Percentiles rank a stretch among this genome's conserved stretches.
These are phyloP conservation scores for Trametes hirsuta DNA, from an alignment of 1,284 basidiomycete species.

Conservation along the genomic window DNA sequence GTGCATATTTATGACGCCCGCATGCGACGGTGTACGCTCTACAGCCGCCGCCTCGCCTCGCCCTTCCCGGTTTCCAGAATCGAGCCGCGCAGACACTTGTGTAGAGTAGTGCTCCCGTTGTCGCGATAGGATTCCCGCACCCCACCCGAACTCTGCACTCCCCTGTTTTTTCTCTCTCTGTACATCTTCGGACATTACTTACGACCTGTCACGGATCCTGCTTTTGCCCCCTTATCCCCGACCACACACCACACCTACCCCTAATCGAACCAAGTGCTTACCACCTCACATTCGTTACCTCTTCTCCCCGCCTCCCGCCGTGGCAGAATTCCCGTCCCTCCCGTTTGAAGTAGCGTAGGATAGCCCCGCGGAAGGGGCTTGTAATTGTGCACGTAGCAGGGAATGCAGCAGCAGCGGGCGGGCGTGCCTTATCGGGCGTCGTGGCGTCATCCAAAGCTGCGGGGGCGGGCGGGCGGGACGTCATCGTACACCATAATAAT, in stretches of 20 bases:
- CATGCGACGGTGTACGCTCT: background rate
- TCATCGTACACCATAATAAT: too few relatives aligned
- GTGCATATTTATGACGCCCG: conserved; percentile 6
- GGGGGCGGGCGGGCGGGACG: too few relatives aligned
- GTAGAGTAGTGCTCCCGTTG: conserved; percentile 1
- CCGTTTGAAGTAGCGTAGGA: background rate
- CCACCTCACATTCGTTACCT: conserved; percentile 13
- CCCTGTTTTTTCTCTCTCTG: background rate
- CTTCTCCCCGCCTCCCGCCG: too few relatives aligned
- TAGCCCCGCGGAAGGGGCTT: background rate
- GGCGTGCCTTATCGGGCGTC: background rate
- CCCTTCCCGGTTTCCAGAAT: background rate
- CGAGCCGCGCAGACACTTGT: conserved; percentile 1
- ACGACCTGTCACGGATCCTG: conserved; percentile 17
- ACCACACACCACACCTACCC: background rate
- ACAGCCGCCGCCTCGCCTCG: background rate
- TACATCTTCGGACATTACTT: conserved; percentile 9
- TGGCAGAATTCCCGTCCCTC: background rate
- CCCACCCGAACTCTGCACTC: background rate
- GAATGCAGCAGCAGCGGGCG: background rate
- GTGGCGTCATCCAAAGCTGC: too few relatives aligned
- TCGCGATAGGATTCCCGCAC: background rate
- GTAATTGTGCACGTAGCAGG: background rate
- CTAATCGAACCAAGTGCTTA: conserved; percentile 17
- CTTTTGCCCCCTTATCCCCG: background rate